Evolutionary conservation across 257 asterid genomes (phyloP).

Genomic region (Scutellaria barbata): DNA sequence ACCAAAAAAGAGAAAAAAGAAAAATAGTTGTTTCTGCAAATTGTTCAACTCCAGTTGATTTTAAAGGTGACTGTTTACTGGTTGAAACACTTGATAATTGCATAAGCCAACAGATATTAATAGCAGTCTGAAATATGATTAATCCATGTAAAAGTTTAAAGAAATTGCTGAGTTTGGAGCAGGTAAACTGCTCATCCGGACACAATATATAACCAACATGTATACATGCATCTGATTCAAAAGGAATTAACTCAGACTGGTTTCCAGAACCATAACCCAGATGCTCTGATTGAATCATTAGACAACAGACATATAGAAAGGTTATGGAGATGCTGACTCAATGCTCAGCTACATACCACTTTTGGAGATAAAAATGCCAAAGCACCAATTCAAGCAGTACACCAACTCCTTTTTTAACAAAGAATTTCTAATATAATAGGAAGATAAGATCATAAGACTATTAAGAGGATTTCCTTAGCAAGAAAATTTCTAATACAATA

Average conservation of each 20-base stretch:
- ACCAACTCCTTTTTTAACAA: too few relatives aligned
- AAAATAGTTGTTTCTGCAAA: too few relatives aligned
- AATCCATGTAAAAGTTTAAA: not conserved
- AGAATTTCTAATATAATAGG: too few relatives aligned
- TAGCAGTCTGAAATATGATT: not conserved
- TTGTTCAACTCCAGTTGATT: not conserved
- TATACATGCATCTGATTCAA: too few relatives aligned
- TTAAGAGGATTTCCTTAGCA: too few relatives aligned
- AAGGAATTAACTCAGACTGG: not conserved
- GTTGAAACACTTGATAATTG: not conserved
- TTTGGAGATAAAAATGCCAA: too few relatives aligned
- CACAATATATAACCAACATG: not conserved
- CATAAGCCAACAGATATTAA: conserved; percentile 7
- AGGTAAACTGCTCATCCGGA: not conserved
- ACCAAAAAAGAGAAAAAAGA: not conserved
- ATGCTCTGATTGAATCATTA: not conserved
- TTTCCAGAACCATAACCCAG: not conserved
- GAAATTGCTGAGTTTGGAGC: not conserved
- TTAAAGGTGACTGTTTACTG: not conserved
- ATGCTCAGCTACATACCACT: too few relatives aligned
- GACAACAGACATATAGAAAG: not conserved
- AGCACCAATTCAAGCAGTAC: too few relatives aligned
- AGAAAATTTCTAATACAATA: too few relatives aligned
- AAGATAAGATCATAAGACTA: too few relatives aligned
- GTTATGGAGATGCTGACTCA: not conserved